Conservation (phyloP, 2,329 filamentous ascomycete genomes). For the Incumbomyces delicatus region DNA sequence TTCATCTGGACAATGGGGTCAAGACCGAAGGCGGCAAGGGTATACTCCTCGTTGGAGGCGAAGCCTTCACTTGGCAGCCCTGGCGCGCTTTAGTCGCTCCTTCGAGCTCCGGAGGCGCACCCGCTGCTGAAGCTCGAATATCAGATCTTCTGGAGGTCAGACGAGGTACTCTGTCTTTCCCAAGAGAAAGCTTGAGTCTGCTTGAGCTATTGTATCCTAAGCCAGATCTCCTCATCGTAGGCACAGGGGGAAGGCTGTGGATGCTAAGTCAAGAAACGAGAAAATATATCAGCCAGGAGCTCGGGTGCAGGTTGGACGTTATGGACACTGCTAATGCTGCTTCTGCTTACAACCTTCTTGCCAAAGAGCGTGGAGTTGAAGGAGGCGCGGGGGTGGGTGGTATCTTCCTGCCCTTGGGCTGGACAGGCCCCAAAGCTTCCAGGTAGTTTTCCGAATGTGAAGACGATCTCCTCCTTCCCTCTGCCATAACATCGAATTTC, state of each 20-base stretch:
- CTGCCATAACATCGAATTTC: too few relatives aligned
- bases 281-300: constrained; percentile 50
- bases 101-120: not conserved
- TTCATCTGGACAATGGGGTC: constrained; percentile 73
- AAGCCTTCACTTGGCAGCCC: constrained; percentile 81
- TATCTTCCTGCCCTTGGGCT: constrained; percentile 76
- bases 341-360: constrained; percentile 86
- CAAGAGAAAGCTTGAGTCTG: constrained; percentile 9
- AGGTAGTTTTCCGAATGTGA: too few relatives aligned
- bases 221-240: constrained; percentile 78
- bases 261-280: constrained; percentile 69
- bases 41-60: constrained; percentile 70
- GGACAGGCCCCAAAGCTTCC: constrained; percentile 42
- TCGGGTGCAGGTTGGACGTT: constrained; percentile 80
- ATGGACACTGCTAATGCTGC: constrained; percentile 90
- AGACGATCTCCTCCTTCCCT: too few relatives aligned
- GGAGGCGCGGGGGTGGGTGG: constrained; percentile 68
- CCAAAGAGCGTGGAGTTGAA: constrained; percentile 68
- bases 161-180: constrained; percentile 11
- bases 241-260: constrained; percentile 64
- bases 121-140: not conserved
- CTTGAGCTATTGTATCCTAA: constrained; percentile 19
- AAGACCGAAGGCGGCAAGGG: constrained; percentile 61
- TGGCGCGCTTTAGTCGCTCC: constrained; percentile 42
- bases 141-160: constrained; percentile 5